Conservation (phyloP, 345 rosid species). For the Brassica carinata region DNA sequence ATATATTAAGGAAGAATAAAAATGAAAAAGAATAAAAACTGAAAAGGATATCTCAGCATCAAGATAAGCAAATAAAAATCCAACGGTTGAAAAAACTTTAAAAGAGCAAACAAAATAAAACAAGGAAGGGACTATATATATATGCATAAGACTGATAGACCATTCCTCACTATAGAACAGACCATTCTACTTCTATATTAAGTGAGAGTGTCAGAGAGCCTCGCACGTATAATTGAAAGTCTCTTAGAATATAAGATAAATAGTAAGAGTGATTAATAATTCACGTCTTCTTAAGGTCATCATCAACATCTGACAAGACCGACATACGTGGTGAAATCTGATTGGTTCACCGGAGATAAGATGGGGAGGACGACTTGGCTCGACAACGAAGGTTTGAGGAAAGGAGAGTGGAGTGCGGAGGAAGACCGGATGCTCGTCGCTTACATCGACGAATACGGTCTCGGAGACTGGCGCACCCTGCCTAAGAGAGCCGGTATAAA, state of each 20-base stretch:
- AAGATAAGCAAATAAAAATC: not conserved
- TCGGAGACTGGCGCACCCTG: constrained; percentile 69
- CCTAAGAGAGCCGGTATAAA: constrained; percentile 63
- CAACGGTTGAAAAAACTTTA: constrained; percentile 6
- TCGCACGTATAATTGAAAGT: not conserved
- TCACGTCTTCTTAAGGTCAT: not conserved
- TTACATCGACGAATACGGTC: constrained; percentile 54
- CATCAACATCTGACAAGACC: not conserved
- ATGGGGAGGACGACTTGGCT: constrained; percentile 42
- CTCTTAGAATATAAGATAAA: not conserved
- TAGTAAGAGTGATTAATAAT: constrained; percentile 3
- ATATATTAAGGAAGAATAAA: not conserved
- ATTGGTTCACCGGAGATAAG: constrained; percentile 9
- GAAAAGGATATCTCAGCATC: not conserved
- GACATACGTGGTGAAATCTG: not conserved
- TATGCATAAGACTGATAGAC: not conserved
- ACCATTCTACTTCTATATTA: constrained; percentile 3
- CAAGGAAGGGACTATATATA: constrained; percentile 4
- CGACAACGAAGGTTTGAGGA: constrained; percentile 48
- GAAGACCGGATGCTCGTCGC: constrained; percentile 65
- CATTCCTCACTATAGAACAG: not conserved
- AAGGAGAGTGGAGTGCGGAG: constrained; percentile 83
- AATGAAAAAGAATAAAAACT: not conserved
- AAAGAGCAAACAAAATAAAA: not conserved
- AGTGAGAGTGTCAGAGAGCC: constrained; percentile 18